These are phyloP conservation scores for Suillus lakei DNA, from an alignment of 768 basidiomycete genomes.

Conservation along the genomic window DNA sequence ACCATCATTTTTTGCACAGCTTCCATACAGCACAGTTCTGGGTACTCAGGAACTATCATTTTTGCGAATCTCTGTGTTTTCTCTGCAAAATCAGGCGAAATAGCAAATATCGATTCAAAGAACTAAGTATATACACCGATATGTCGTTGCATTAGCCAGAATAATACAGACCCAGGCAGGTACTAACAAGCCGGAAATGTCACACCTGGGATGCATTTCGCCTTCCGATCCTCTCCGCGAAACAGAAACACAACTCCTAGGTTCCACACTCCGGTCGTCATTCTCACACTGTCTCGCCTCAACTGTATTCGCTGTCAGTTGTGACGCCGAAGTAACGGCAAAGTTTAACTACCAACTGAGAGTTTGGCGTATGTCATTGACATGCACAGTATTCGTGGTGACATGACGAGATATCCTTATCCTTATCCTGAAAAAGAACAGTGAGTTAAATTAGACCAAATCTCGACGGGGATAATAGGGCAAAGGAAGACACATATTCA, in stretches of 20 bases:
- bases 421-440: neutral
- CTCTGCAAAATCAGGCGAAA: neutral
- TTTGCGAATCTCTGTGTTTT: neutral
- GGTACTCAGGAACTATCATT: neutral
- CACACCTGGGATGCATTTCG: neutral
- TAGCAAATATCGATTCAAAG: neutral
- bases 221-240: neutral
- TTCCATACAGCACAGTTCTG: too few species aligned
- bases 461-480: neutral
- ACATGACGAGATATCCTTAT: neutral
- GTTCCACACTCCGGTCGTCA: neutral
- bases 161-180: neutral
- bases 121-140: neutral
- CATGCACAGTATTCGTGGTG: neutral
- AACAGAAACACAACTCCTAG: neutral
- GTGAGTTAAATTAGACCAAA: neutral
- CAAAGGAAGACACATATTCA: neutral
- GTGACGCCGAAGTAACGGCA: neutral
- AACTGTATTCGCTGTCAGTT: neutral
- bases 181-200: neutral
- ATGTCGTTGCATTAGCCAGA: neutral
- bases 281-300: neutral
- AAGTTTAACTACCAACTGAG: neutral
- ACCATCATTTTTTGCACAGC: constrained; percentile 39
- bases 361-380: neutral